A percentile compares a stretch with the other conserved stretches of the same genome.
Evolutionary conservation across 2,329 filamentous ascomycete species (phyloP).

Genomic region (Talaromyces sp.): DNA sequence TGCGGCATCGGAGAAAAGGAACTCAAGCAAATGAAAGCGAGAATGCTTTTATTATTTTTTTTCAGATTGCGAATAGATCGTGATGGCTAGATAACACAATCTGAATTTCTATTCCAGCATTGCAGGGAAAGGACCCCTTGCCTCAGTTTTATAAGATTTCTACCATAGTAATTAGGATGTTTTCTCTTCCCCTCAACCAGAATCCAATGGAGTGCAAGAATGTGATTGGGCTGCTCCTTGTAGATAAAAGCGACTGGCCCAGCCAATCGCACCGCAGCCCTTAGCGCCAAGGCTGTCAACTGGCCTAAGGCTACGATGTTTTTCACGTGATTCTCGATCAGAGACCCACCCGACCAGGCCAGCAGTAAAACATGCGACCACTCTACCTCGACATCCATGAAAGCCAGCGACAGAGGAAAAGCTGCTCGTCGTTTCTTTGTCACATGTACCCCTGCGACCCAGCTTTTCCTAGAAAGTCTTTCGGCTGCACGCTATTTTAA

Average conservation of each 20-base stretch:
- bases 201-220: not conserved
- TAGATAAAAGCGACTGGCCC: not conserved
- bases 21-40: not conserved
- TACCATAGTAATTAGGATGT: not conserved
- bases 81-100: not conserved
- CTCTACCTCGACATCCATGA: not conserved
- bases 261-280: not conserved
- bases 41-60: not conserved
- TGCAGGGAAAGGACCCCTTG: not conserved
- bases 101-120: not conserved
- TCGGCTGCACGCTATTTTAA: not conserved
- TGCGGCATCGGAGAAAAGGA: conserved; percentile 22
- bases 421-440: not conserved
- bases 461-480: not conserved
- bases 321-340: conserved; percentile 1
- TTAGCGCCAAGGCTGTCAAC: not conserved
- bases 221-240: not conserved
- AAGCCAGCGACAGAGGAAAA: not conserved
- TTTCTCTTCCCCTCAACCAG: not conserved
- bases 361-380: conserved; percentile 2
- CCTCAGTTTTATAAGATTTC: not conserved
- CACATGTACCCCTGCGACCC: not conserved
- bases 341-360: not conserved
- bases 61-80: not conserved
- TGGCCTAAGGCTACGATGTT: not conserved